A percentile compares a stretch with the other conserved stretches of the same genome.
Evolutionary conservation across 257 asterid species (phyloP).

Genomic region (Rubia yunnanensis): DNA sequence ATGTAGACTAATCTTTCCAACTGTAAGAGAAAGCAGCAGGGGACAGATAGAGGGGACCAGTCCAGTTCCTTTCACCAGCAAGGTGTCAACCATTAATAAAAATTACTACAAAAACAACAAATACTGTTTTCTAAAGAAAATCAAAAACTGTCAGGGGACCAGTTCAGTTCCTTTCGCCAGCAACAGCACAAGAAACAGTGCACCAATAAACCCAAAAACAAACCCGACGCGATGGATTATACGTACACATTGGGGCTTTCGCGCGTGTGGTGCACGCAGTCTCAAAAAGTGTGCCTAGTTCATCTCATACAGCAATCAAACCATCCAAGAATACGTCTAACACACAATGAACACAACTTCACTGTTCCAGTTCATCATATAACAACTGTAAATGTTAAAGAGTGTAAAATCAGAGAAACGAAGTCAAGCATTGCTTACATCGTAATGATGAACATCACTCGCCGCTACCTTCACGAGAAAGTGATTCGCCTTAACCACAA

Average conservation of each 20-base stretch:
- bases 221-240: background rate
- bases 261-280: background rate
- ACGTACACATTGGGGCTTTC: background rate
- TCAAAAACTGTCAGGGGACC: no score
- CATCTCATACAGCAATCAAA: background rate
- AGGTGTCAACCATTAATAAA: no score
- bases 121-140: no score
- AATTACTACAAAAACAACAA: no score
- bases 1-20: background rate
- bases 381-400: no score
- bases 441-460: constrained; percentile 58
- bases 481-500: constrained; percentile 50
- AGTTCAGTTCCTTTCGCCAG: background rate
- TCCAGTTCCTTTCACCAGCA: background rate
- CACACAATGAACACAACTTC: background rate
- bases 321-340: background rate
- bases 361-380: background rate
- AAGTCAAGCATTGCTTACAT: constrained; percentile 33
- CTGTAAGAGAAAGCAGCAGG: background rate
- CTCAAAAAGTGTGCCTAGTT: background rate
- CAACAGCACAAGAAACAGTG: no score
- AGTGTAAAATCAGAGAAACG: background rate
- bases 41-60: background rate
- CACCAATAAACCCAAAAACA: background rate
- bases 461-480: constrained; percentile 48